A percentile compares a stretch with the other conserved stretches of the same genome.
These are phyloP conservation scores for Emergomyces orientalis DNA, from an alignment of 2,329 filamentous ascomycete species.

Conservation along the genomic window DNA sequence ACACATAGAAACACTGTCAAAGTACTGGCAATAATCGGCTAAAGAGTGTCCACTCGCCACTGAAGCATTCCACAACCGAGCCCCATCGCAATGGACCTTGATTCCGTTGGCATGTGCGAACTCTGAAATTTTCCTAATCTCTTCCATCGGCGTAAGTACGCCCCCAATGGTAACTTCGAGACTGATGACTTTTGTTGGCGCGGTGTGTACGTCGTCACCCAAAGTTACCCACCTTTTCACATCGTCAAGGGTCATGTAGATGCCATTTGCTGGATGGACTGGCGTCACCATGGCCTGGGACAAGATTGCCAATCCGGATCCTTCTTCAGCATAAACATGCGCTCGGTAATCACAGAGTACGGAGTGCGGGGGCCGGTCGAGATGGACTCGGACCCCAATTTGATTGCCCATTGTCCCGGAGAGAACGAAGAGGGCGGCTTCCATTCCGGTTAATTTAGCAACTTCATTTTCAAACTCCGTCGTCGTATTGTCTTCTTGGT, in stretches of 20 bases:
- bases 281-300: constrained; percentile 14
- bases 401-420: constrained; percentile 22
- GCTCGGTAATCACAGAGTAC: constrained; percentile 14
- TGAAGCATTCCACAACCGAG: constrained; percentile 66
- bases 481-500: constrained; percentile 17
- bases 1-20: constrained; percentile 62
- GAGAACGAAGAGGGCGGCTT: constrained; percentile 16
- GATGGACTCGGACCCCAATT: constrained; percentile 14
- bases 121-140: constrained; percentile 54
- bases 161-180: constrained; percentile 73
- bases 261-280: constrained; percentile 7
- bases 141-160: constrained; percentile 60
- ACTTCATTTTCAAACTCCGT: constrained; percentile 15
- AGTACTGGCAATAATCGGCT: constrained; percentile 53
- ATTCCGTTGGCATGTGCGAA: constrained; percentile 56
- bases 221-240: constrained; percentile 52
- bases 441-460: constrained; percentile 15
- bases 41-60: constrained; percentile 55
- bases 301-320: constrained; percentile 12
- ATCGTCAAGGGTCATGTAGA: constrained; percentile 42
- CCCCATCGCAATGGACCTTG: constrained; percentile 63
- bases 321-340: constrained; percentile 15
- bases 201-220: constrained; percentile 60
- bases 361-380: constrained; percentile 15
- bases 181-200: constrained; percentile 65